phyloP scores from a whole-genome alignment of 176 grass and related monocot species.

The Raddia guianensis region DNA sequence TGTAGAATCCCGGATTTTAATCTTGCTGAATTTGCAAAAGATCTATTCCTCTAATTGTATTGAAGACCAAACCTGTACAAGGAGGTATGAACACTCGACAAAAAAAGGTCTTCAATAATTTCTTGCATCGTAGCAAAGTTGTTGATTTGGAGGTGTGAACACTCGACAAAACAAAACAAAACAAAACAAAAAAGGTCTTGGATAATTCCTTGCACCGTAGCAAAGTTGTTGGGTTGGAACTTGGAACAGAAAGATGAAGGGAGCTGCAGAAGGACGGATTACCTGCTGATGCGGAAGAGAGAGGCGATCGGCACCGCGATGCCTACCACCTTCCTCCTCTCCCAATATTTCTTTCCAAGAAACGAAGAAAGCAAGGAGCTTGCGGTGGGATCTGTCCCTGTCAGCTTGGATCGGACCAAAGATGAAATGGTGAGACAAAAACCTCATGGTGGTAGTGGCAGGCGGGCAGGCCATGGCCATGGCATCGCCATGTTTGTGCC shows the following conservation, averaged over 20 bases:
- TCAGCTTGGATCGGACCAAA: slow-evolving; percentile 14
- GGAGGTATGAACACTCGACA: neutral
- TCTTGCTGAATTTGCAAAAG: slow-evolving; percentile 15
- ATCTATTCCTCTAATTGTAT: neutral
- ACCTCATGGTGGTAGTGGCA: neutral
- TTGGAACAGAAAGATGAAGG: too few relatives aligned
- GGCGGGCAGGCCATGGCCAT: neutral
- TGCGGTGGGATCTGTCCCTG: slow-evolving; percentile 29
- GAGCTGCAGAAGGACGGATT: neutral
- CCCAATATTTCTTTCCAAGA: neutral
- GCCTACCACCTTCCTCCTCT: slow-evolving; percentile 44
- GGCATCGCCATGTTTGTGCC: neutral
- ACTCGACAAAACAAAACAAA: too few relatives aligned
- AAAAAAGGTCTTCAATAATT: neutral
- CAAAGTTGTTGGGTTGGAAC: too few relatives aligned
- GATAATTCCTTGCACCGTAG: too few relatives aligned
- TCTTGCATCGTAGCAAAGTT: neutral
- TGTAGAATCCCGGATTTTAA: neutral
- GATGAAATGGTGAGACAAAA: neutral
- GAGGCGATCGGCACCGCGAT: slow-evolving; percentile 43
- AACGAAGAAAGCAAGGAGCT: neutral
- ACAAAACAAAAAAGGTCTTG: too few relatives aligned
- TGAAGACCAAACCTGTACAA: neutral
- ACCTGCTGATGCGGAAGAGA: slow-evolving; percentile 45
- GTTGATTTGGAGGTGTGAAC: neutral